These are phyloP conservation scores for Penicillium roqueforti DNA, from an alignment of 495 filamentous ascomycete species.

Conservation along the genomic window DNA sequence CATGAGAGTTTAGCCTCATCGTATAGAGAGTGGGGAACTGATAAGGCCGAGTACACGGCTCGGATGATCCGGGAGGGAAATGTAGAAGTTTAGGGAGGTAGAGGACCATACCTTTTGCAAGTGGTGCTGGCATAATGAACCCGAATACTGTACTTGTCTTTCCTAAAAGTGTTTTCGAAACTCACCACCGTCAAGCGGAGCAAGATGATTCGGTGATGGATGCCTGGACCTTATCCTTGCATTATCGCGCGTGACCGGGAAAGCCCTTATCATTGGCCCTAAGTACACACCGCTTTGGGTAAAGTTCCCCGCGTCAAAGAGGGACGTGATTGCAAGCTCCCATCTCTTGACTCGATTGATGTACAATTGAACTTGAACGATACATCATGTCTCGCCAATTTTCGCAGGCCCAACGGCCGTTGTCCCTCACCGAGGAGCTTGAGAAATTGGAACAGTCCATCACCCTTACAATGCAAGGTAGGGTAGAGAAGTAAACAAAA, in stretches of 20 bases:
- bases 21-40: conserved; percentile 22
- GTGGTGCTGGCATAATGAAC: conserved; percentile 46
- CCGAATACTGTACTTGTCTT: background rate
- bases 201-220: conserved; percentile 19
- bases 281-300: conserved; percentile 31
- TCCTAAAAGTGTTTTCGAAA: background rate
- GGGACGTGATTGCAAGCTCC: conserved; percentile 1
- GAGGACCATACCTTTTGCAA: conserved; percentile 48
- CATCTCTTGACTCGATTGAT: background rate
- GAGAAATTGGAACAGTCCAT: conserved; percentile 97
- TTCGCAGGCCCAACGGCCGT: conserved; percentile 54
- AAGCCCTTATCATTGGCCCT: conserved; percentile 42
- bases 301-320: conserved; percentile 24
- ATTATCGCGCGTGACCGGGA: conserved; percentile 28
- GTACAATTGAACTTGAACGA: background rate
- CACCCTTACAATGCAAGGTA: conserved; percentile 91
- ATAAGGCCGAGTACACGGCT: conserved; percentile 37
- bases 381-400: conserved; percentile 48
- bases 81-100: conserved; percentile 4
- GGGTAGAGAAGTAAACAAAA: conserved; percentile 20
- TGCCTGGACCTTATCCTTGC: conserved; percentile 20
- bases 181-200: background rate
- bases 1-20: conserved; percentile 11
- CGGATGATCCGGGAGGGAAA: conserved; percentile 12
- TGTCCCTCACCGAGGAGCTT: conserved; percentile 88